phyloP scores from a whole-genome alignment of 2,329 filamentous ascomycete species.

The Cladosporium halotolerans region DNA sequence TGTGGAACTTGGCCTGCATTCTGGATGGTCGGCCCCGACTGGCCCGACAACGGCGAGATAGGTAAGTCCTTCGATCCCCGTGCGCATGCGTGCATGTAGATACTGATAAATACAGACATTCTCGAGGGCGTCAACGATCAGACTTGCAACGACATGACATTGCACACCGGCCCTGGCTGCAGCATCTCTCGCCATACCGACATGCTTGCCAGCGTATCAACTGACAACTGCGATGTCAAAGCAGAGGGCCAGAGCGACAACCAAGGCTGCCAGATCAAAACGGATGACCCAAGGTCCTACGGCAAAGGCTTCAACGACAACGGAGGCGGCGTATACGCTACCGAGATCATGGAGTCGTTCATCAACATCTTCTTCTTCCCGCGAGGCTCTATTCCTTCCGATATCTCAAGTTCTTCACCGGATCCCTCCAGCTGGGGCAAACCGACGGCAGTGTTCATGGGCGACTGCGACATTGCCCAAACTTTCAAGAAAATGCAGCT shows the following conservation, averaged over 20 bases:
- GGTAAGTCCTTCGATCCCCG: neutral
- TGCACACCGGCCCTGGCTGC: slow-evolving; percentile 32
- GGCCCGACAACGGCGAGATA: slow-evolving; percentile 34
- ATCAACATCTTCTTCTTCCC: slow-evolving; percentile 35
- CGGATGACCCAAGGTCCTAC: slow-evolving; percentile 40
- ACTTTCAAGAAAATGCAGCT: slow-evolving; percentile 35
- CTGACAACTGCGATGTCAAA: slow-evolving; percentile 26
- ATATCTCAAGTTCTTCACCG: slow-evolving; percentile 44
- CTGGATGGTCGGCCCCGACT: slow-evolving; percentile 32
- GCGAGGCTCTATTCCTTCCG: slow-evolving; percentile 28
- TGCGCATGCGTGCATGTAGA: neutral
- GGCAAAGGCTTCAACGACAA: slow-evolving; percentile 30
- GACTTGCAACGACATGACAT: slow-evolving; percentile 28
- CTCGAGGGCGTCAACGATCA: slow-evolving; percentile 36
- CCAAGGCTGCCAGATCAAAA: slow-evolving; percentile 36
- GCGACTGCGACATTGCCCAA: slow-evolving; percentile 31
- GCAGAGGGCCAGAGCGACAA: slow-evolving; percentile 37
- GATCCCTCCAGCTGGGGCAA: slow-evolving; percentile 58
- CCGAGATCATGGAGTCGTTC: slow-evolving; percentile 24
- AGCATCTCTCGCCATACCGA: slow-evolving; percentile 22
- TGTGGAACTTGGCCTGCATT: slow-evolving; percentile 60
- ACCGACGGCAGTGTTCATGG: slow-evolving; percentile 58
- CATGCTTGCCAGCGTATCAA: slow-evolving; percentile 58
- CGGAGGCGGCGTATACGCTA: slow-evolving; percentile 43
- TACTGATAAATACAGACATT: slow-evolving; percentile 31